phyloP scores from a whole-genome alignment of 805 yeast genomes.

The Suhomyces sp. region DNA sequence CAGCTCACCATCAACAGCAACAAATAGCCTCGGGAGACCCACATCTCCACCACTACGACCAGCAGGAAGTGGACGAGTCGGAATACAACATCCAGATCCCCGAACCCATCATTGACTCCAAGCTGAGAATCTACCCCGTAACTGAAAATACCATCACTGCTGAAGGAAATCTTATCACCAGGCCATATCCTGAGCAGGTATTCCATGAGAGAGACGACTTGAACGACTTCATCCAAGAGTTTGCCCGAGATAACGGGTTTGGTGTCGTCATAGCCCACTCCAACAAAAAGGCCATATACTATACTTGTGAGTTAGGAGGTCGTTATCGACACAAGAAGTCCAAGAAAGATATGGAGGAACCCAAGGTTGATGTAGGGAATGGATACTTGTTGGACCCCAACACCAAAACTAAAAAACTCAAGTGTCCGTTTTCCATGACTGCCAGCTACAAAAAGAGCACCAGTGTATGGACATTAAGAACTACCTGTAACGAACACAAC shows the following conservation, averaged over 20 bases:
- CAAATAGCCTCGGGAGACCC: constrained; percentile 8
- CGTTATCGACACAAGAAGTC: constrained; percentile 50
- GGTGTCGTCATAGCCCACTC: constrained; percentile 61
- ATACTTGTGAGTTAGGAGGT: constrained; percentile 59
- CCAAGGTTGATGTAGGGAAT: constrained; percentile 27
- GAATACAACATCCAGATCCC: constrained; percentile 47
- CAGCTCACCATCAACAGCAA: constrained; percentile 12
- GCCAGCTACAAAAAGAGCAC: constrained; percentile 51
- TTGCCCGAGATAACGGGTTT: constrained; percentile 56
- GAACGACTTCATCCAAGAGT: constrained; percentile 53
- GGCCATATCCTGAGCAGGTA: constrained; percentile 52
- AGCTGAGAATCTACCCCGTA: constrained; percentile 42
- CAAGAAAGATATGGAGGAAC: constrained; percentile 18
- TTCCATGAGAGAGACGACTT: constrained; percentile 49
- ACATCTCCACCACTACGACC: constrained; percentile 13
- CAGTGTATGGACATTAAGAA: constrained; percentile 50
- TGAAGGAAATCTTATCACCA: constrained; percentile 50
- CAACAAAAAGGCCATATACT: constrained; percentile 56
- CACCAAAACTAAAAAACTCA: constrained; percentile 49
- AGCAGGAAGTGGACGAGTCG: constrained; percentile 30
- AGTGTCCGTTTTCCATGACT: constrained; percentile 59
- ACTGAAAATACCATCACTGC: constrained; percentile 46
- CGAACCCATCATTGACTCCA: constrained; percentile 42
- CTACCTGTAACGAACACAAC: constrained; percentile 56
- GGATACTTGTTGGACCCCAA: constrained; percentile 38